Conservation (phyloP, 1,284 basidiomycete genomes). For the Naganishia sp. region DNA sequence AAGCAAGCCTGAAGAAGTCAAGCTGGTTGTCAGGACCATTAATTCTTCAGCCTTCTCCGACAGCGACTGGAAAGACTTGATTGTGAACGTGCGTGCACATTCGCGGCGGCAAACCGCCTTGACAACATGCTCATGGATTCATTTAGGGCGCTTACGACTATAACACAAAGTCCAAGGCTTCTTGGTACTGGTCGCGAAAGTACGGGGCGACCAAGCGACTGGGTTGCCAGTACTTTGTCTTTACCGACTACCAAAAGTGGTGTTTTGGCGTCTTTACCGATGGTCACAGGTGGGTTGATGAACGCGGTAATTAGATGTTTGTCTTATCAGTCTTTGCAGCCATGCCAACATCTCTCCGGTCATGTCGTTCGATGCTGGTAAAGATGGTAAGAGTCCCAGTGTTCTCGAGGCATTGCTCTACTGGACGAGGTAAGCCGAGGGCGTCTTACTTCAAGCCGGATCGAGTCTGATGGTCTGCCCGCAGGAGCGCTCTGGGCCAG, state of each 20-base stretch:
- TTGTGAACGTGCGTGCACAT: slow-evolving; percentile 45
- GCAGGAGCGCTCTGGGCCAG: slow-evolving; percentile 42
- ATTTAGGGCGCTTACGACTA: slow-evolving; percentile 51
- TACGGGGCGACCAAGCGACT: slow-evolving; percentile 51
- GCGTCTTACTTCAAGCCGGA: background rate
- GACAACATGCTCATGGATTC: background rate
- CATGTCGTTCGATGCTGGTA: slow-evolving; percentile 38
- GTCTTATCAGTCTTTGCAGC: background rate
- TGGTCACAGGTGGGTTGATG: slow-evolving; percentile 35
- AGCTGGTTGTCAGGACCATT: slow-evolving; percentile 53
- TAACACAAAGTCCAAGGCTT: slow-evolving; percentile 54
- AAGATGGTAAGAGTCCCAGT: slow-evolving; percentile 40
- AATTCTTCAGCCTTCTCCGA: slow-evolving; percentile 51
- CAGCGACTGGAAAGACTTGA: slow-evolving; percentile 53
- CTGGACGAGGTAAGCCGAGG: slow-evolving; percentile 47
- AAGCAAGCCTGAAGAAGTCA: slow-evolving; percentile 44
- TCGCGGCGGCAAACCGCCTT: no score
- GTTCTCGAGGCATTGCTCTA: slow-evolving; percentile 49
- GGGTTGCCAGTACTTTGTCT: slow-evolving; percentile 49
- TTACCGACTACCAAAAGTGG: slow-evolving; percentile 55
- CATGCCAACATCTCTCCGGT: slow-evolving; percentile 50
- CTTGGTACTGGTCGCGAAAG: slow-evolving; percentile 55
- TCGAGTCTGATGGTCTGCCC: background rate
- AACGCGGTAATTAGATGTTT: background rate
- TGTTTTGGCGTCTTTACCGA: slow-evolving; percentile 53